Percentiles rank a stretch among this genome's conserved stretches.
Conservation (phyloP, 208 protist genomes). For the Crithidia sp. region DNA sequence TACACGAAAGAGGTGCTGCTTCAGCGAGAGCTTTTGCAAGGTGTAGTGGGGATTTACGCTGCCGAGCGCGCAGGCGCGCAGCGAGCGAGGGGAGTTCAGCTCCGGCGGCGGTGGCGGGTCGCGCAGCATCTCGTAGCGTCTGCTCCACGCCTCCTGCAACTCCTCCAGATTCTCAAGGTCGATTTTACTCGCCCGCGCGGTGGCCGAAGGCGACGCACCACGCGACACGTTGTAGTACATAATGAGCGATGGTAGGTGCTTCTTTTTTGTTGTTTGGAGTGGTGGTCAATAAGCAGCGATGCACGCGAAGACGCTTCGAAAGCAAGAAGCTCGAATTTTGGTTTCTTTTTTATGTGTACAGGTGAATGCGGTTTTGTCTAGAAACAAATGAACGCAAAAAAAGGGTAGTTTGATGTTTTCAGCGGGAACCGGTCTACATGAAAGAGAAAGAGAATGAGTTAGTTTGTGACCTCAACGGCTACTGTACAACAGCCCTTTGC, state of each 20-base stretch:
- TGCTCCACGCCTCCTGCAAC: constrained; percentile 63
- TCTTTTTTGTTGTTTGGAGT: no score
- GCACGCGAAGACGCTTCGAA: no score
- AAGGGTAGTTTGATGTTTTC: no score
- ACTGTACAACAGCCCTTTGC: no score
- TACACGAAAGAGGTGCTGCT: constrained; percentile 53
- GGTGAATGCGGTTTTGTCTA: no score
- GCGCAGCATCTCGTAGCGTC: constrained; percentile 33
- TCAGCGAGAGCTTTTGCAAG: constrained; percentile 57
- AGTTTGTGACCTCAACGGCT: not conserved
- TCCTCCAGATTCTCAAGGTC: constrained; percentile 60
- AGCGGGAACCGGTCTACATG: no score
- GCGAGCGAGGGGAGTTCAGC: constrained; percentile 71
- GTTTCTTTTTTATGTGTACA: no score
- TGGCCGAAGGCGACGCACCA: constrained; percentile 13
- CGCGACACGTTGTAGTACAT: constrained; percentile 30
- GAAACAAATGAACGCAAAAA: no score
- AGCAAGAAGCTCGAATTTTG: no score
- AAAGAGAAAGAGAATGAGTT: not conserved
- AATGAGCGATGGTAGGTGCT: not conserved
- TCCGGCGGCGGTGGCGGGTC: constrained; percentile 42
- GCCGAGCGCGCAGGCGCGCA: constrained; percentile 43
- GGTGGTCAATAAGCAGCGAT: no score
- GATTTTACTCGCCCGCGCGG: constrained; percentile 15
- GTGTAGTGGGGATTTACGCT: constrained; percentile 30